These are phyloP conservation scores for Margaritispora aquatica DNA, from an alignment of 495 filamentous ascomycete genomes.

Conservation along the genomic window DNA sequence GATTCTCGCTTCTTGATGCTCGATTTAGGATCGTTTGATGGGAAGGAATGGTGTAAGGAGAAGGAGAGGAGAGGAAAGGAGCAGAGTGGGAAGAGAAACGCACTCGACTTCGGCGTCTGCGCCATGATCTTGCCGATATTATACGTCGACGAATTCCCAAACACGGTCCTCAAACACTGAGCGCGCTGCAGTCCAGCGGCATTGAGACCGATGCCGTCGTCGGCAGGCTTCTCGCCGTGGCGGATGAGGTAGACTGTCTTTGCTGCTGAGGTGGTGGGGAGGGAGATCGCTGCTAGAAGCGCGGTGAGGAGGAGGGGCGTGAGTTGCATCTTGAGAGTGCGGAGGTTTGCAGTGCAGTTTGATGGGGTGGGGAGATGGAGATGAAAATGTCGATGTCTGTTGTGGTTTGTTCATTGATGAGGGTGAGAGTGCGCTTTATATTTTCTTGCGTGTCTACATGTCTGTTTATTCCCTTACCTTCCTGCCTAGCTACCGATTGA, in stretches of 20 bases:
- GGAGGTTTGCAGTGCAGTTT: too few species aligned
- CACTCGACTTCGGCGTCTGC: slow-evolving; percentile 39
- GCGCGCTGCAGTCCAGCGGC: slow-evolving; percentile 41
- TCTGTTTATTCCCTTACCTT: too few species aligned
- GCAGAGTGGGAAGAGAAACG: background rate
- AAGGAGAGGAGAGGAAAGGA: too few species aligned
- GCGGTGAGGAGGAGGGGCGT: background rate
- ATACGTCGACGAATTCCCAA: slow-evolving; percentile 39
- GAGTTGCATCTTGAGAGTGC: slow-evolving; percentile 11
- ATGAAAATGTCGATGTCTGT: background rate
- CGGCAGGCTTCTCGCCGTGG: slow-evolving; percentile 50
- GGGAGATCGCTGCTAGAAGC: too few species aligned
- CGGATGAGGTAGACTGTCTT: slow-evolving; percentile 47
- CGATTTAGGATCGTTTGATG: too few species aligned
- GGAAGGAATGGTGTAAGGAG: too few species aligned
- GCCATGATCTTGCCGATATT: slow-evolving; percentile 51
- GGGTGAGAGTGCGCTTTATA: too few species aligned
- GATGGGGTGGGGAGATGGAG: too few species aligned
- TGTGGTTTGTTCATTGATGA: too few species aligned
- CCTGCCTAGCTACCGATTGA: too few species aligned
- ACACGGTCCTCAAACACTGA: slow-evolving; percentile 44
- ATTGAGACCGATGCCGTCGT: slow-evolving; percentile 36
- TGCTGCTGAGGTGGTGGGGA: background rate
- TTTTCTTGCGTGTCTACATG: too few species aligned
- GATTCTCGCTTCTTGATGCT: too few species aligned